phyloP scores from a whole-genome alignment of 129 eudicot species.

The Pseudognaphalium luteoalbum region DNA sequence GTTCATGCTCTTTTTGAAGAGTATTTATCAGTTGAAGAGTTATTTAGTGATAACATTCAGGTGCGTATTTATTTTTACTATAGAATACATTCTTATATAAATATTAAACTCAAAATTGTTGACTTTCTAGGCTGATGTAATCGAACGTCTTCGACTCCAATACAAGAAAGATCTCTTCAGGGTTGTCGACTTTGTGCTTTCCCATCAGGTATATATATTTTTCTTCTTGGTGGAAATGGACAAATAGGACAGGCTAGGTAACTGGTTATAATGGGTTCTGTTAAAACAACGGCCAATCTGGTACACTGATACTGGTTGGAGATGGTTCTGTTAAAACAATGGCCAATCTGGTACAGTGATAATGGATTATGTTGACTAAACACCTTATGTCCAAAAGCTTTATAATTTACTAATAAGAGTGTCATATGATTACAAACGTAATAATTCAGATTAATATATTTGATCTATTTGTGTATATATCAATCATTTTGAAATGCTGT shows the following conservation, averaged over 20 bases:
- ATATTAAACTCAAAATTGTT: slow-evolving; percentile 7
- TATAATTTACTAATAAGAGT: not conserved
- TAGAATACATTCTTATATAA: not conserved
- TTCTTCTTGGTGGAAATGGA: not conserved
- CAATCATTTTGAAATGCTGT: too few species aligned
- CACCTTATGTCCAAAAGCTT: not conserved
- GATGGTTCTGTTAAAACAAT: not conserved
- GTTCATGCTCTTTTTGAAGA: slow-evolving; percentile 88
- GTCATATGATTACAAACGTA: not conserved
- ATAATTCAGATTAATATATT: too few species aligned
- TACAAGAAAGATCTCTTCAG: slow-evolving; percentile 86
- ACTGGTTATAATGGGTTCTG: not conserved
- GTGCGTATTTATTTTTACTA: slow-evolving; percentile 24
- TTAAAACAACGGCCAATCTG: not conserved
- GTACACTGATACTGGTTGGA: not conserved
- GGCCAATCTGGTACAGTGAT: not conserved
- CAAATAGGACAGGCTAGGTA: not conserved
- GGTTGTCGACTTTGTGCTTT: slow-evolving; percentile 94
- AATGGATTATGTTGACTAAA: not conserved
- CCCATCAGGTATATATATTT: slow-evolving; percentile 78
- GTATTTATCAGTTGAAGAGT: slow-evolving; percentile 90
- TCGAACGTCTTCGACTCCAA: slow-evolving; percentile 94
- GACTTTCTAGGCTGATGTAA: slow-evolving; percentile 89
- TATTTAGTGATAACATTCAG: slow-evolving; percentile 92
- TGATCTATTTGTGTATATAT: too few species aligned